Evolutionary conservation across 352 stramenopile species (phyloP).

Genomic region (Phytophthora multivora): DNA sequence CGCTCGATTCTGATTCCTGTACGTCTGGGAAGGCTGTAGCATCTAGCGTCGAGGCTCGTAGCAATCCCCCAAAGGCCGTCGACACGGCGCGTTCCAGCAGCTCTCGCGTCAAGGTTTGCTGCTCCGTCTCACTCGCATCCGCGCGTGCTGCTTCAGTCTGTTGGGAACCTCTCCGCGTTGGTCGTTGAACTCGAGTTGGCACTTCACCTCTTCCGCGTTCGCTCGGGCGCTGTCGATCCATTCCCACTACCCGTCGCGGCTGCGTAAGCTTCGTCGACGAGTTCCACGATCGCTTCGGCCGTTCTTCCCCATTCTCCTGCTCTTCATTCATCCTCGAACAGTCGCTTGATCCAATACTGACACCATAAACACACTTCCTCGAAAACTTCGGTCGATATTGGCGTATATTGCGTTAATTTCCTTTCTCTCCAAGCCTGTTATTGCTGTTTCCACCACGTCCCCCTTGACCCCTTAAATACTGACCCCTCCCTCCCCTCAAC

Average conservation of each 20-base stretch:
- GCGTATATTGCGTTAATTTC: slow-evolving; percentile 16
- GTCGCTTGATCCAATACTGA: slow-evolving; percentile 12
- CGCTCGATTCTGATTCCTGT: slow-evolving; percentile 20
- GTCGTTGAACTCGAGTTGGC: neutral
- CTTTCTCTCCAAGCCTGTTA: neutral
- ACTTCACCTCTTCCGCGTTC: slow-evolving; percentile 1
- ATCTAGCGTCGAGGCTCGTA: slow-evolving; percentile 32
- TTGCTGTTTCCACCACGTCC: neutral
- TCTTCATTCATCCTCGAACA: slow-evolving; percentile 24
- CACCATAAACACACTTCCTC: neutral
- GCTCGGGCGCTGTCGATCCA: neutral
- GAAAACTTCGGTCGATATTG: neutral
- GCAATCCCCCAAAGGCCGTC: slow-evolving; percentile 40
- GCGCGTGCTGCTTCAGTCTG: neutral
- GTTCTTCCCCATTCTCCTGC: slow-evolving; percentile 13
- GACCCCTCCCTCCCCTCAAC: neutral
- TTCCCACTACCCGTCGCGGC: neutral
- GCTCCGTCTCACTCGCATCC: slow-evolving; percentile 11
- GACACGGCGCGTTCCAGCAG: slow-evolving; percentile 67
- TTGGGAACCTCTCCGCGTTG: neutral
- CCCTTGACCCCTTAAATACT: slow-evolving; percentile 31
- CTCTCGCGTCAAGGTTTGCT: slow-evolving; percentile 40
- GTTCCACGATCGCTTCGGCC: slow-evolving; percentile 46
- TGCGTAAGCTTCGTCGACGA: slow-evolving; percentile 44
- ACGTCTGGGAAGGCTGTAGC: slow-evolving; percentile 21